phyloP scores from a whole-genome alignment of 2,329 filamentous ascomycete species.

The Akanthomyces uredinophilus region DNA sequence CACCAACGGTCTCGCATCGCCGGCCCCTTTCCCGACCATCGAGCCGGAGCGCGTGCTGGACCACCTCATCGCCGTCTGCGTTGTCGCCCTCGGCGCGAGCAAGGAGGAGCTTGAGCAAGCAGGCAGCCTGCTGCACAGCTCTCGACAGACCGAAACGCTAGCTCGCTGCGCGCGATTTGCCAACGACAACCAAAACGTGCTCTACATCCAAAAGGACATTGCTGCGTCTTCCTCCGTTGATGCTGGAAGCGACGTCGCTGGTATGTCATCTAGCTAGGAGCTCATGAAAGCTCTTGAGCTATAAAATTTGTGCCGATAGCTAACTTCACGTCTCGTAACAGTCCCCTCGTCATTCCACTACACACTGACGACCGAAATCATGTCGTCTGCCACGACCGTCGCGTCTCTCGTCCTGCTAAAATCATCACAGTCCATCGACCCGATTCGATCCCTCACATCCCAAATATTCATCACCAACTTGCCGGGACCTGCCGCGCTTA shows the following conservation, averaged over 20 bases:
- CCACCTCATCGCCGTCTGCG: constrained; percentile 64
- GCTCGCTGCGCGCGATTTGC: constrained; percentile 87
- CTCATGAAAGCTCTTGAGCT: not conserved
- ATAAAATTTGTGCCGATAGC: not conserved
- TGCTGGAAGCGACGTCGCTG: constrained; percentile 41
- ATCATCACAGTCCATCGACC: constrained; percentile 80
- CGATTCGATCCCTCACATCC: constrained; percentile 71
- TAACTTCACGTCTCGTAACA: constrained; percentile 21
- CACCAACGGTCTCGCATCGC: constrained; percentile 41
- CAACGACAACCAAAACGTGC: constrained; percentile 75
- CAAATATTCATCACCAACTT: constrained; percentile 94
- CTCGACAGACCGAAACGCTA: constrained; percentile 70
- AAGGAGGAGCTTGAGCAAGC: constrained; percentile 72
- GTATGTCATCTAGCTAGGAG: constrained; percentile 29
- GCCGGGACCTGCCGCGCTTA: constrained; percentile 70
- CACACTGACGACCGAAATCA: constrained; percentile 75
- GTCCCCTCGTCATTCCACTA: constrained; percentile 62
- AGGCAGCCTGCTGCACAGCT: constrained; percentile 76
- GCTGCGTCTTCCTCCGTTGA: constrained; percentile 48
- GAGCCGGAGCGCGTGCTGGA: constrained; percentile 68
- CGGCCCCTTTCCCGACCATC: constrained; percentile 48
- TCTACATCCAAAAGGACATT: constrained; percentile 88
- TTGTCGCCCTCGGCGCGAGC: constrained; percentile 68
- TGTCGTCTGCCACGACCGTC: constrained; percentile 71
- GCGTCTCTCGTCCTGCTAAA: constrained; percentile 88